These are phyloP conservation scores for Obba rivulosa DNA, from an alignment of 768 basidiomycete genomes.

Conservation along the genomic window DNA sequence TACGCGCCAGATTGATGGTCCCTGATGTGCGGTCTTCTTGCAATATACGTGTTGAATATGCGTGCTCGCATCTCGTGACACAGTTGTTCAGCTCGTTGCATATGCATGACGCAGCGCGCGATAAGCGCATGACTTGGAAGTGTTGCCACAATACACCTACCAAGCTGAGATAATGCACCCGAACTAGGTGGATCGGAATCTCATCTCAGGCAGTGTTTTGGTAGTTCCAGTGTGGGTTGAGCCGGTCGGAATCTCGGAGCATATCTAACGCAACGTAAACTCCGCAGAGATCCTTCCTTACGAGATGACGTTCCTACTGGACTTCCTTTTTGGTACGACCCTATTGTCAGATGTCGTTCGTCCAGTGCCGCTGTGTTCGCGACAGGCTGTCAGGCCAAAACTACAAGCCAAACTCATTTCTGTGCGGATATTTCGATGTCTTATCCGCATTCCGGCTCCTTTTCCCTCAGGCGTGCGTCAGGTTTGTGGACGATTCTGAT, in stretches of 20 bases:
- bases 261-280: background rate
- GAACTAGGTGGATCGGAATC: background rate
- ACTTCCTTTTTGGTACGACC: slow-evolving; percentile 6
- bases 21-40: background rate
- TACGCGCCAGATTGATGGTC: background rate
- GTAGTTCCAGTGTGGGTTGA: background rate
- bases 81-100: background rate
- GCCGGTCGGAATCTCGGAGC: background rate
- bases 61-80: background rate
- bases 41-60: background rate
- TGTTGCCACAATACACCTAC: background rate
- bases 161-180: background rate
- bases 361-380: background rate
- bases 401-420: too few relatives aligned
- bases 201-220: background rate
- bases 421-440: background rate
- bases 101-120: background rate
- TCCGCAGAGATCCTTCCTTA: too few relatives aligned
- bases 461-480: background rate
- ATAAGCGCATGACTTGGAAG: background rate
- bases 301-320: slow-evolving; percentile 7
- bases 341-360: background rate
- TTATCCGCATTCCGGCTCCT: too few relatives aligned
- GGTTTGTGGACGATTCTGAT: background rate
- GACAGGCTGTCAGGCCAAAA: background rate